Evolutionary conservation across 2,329 filamentous ascomycete species (phyloP), one percentile per base, ranked within the genome.

Genomic region (Sarocladium brachiariae): DNA sequence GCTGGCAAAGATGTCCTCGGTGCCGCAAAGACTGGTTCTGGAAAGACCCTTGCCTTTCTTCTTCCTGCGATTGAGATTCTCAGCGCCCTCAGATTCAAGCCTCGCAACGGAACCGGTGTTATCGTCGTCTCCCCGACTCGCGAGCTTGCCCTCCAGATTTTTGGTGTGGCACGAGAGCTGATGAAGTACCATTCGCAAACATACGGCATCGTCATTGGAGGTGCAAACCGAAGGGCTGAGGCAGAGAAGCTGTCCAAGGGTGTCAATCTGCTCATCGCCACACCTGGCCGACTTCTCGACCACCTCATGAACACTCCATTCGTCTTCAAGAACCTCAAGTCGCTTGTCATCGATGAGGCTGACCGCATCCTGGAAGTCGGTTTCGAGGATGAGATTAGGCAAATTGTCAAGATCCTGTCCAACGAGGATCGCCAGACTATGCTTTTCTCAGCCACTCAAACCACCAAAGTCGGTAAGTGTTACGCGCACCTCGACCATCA

Each of bases 361-460:
- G 93, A 99, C 66, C 85, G 93, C 45, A 96, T 99, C 55, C 74
- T 99, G 39, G 93, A 99, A 71, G 89, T 96, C 55, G 92, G 93
- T 60, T 99, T 99, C 76, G 93, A 99, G 69, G 93, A 97, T 63
- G 93, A 99, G 72, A 96, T 99, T 87, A 80, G 89, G 56, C 86
- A 95, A 66, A 96, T 99, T 59, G 85, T 97, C 68, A 95, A 95
- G 76, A 93, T 97, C 51, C 73, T 97, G 16, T 89, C 91, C 43
- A 86, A 86, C 58, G 84, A 95, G 52, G 83, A 91, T 57, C 77
- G 93, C 53, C 92, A 97, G 70, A 96, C 91, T 0, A 93, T 95
- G 85, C 80, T 99, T n/a, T 99, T 99, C 76, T 96, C 90, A 13
- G 93, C 93, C 13, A 99, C 93, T 4, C 93, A 97, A 69, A 99